These are phyloP conservation scores for Peniophora sp. DNA, from an alignment of 1,284 basidiomycete genomes.

Conservation along the genomic window DNA sequence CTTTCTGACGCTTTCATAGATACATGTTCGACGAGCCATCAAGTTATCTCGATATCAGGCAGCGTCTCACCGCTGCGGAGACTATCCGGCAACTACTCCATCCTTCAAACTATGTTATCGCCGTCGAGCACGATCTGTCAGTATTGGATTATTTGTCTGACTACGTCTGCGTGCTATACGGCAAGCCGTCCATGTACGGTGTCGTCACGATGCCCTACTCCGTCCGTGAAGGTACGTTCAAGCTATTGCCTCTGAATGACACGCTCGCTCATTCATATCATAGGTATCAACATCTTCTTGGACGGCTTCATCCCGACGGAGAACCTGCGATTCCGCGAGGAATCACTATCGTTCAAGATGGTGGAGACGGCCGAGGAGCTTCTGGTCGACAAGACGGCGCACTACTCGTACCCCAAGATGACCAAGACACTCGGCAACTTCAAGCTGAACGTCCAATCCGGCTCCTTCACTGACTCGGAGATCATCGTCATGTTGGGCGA, in stretches of 20 bases:
- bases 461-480: slow-evolving; percentile 91
- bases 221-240: slow-evolving; percentile 79
- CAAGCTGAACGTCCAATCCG: slow-evolving; percentile 85
- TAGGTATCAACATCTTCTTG: slow-evolving; percentile 96
- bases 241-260: not conserved
- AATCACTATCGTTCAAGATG: slow-evolving; percentile 93
- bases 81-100: slow-evolving; percentile 83
- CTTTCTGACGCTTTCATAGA: slow-evolving; percentile 28
- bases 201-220: slow-evolving; percentile 98
- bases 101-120: slow-evolving; percentile 85
- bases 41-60: slow-evolving; percentile 92
- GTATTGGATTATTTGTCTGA: slow-evolving; percentile 96
- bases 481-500: slow-evolving; percentile 97
- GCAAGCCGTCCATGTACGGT: slow-evolving; percentile 94
- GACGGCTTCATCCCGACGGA: slow-evolving; percentile 98
- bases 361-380: slow-evolving; percentile 89
- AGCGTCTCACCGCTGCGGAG: slow-evolving; percentile 92
- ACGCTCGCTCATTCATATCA: not conserved
- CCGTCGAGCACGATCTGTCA: slow-evolving; percentile 96
- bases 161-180: slow-evolving; percentile 94
- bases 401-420: slow-evolving; percentile 90
- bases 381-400: slow-evolving; percentile 73
- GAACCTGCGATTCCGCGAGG: slow-evolving; percentile 93
- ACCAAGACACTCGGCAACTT: slow-evolving; percentile 90
- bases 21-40: slow-evolving; percentile 99